These are phyloP conservation scores for Lupinus albus DNA, from an alignment of 306 rosid species.

Conservation along the genomic window DNA sequence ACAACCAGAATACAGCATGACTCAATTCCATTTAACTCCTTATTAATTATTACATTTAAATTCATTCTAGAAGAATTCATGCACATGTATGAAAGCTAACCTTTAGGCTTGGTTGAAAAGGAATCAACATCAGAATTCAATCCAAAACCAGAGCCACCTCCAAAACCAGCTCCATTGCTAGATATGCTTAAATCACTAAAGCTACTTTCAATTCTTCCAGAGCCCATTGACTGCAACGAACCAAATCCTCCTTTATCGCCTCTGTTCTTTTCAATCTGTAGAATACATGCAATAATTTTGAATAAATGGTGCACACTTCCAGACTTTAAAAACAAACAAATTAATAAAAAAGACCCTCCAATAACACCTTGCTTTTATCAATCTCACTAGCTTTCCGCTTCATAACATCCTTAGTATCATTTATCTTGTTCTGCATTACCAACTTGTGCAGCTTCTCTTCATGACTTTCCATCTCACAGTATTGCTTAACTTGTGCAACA, in stretches of 20 bases:
- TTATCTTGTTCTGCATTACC: constrained; percentile 89
- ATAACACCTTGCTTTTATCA: constrained; percentile 93
- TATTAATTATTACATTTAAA: not conserved
- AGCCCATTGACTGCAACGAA: constrained; percentile 80
- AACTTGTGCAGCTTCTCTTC: constrained; percentile 97
- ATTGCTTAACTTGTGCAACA: constrained; percentile 87
- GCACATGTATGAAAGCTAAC: constrained; percentile 45
- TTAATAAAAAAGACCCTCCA: not conserved
- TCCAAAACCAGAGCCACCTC: constrained; percentile 89
- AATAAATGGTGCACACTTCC: not conserved
- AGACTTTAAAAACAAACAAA: constrained; percentile 7
- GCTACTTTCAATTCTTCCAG: constrained; percentile 87
- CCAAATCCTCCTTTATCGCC: constrained; percentile 87
- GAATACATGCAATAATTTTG: constrained; percentile 29
- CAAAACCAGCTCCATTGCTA: constrained; percentile 81
- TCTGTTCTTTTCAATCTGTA: constrained; percentile 90
- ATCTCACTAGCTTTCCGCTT: constrained; percentile 97
- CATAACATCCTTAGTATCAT: constrained; percentile 96
- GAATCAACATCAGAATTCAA: constrained; percentile 71
- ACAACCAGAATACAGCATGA: constrained; percentile 12
- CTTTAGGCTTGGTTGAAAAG: constrained; percentile 82
- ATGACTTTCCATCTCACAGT: constrained; percentile 96
- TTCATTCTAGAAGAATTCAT: too few species aligned
- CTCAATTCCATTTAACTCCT: constrained; percentile 24
- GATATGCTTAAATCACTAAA: constrained; percentile 78